These are phyloP conservation scores for Conringia planisiliqua DNA, from an alignment of 345 rosid genomes.

Conservation along the genomic window DNA sequence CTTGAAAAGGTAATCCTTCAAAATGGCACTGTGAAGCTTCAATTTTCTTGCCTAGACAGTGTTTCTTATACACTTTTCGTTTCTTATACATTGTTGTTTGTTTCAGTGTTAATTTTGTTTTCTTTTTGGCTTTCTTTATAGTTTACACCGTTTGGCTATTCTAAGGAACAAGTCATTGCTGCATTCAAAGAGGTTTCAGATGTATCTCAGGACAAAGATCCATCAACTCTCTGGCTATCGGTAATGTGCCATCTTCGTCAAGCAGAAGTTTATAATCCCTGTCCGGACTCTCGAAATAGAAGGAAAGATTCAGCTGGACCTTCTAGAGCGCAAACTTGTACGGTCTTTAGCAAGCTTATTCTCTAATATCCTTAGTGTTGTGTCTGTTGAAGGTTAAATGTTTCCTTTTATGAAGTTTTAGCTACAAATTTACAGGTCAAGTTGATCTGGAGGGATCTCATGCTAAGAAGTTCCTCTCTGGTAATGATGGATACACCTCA, in stretches of 20 bases:
- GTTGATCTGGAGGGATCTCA: conserved; percentile 36
- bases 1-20: conserved; percentile 25
- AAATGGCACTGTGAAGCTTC: not conserved
- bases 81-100: not conserved
- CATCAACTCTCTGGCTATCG: conserved; percentile 58
- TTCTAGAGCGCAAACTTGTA: conserved; percentile 19
- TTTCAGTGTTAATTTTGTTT: not conserved
- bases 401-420: conserved; percentile 17
- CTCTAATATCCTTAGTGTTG: not conserved
- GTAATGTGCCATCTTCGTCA: conserved; percentile 70
- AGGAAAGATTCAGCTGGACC: conserved; percentile 25
- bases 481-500: conserved; percentile 29
- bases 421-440: conserved; percentile 44
- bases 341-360: conserved; percentile 8
- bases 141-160: conserved; percentile 60
- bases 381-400: conserved; percentile 1
- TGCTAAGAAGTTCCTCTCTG: conserved; percentile 35
- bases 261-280: conserved; percentile 49
- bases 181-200: conserved; percentile 61
- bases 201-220: conserved; percentile 51
- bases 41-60: not conserved
- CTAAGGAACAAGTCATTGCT: conserved; percentile 51
- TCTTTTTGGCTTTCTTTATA: conserved; percentile 28
- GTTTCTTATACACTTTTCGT: not conserved
- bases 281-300: conserved; percentile 30